Evolutionary conservation across 768 basidiomycete species (phyloP).

Genomic region (Multifurca ochricompacta): DNA sequence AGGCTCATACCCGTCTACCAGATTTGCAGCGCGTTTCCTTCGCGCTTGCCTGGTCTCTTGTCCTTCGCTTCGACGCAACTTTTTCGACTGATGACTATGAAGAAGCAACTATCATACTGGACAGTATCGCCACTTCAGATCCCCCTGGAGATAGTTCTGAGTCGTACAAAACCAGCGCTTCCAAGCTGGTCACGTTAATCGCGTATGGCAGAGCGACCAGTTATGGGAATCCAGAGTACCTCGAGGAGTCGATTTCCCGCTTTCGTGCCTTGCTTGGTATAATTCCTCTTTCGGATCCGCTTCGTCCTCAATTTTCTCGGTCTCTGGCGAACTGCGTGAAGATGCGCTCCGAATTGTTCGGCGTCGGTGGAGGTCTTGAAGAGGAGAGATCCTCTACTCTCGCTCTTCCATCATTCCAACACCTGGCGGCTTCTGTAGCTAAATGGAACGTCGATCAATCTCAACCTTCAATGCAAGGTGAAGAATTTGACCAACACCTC

Average conservation of each 20-base stretch:
- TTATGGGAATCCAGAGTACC: neutral
- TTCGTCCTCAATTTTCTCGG: too few species aligned
- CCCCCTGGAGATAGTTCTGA: neutral
- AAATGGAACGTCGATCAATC: neutral
- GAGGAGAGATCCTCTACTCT: neutral
- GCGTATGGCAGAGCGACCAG: neutral
- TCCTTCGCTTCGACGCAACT: neutral
- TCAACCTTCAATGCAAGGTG: neutral
- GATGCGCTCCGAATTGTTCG: neutral
- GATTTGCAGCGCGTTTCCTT: neutral
- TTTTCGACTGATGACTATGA: neutral
- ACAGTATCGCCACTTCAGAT: neutral
- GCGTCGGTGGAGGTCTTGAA: neutral
- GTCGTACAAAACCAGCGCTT: neutral
- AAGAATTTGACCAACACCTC: neutral
- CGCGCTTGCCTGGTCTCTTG: neutral
- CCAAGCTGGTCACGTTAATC: neutral
- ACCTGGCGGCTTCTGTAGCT: neutral
- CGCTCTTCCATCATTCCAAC: neutral
- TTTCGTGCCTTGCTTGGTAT: neutral
- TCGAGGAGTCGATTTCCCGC: neutral
- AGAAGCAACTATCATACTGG: neutral
- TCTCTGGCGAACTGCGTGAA: neutral
- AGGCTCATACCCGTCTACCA: neutral
- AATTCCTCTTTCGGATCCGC: neutral